These are phyloP conservation scores for Dentipellis sp. DNA, from an alignment of 768 basidiomycete species.

Conservation along the genomic window DNA sequence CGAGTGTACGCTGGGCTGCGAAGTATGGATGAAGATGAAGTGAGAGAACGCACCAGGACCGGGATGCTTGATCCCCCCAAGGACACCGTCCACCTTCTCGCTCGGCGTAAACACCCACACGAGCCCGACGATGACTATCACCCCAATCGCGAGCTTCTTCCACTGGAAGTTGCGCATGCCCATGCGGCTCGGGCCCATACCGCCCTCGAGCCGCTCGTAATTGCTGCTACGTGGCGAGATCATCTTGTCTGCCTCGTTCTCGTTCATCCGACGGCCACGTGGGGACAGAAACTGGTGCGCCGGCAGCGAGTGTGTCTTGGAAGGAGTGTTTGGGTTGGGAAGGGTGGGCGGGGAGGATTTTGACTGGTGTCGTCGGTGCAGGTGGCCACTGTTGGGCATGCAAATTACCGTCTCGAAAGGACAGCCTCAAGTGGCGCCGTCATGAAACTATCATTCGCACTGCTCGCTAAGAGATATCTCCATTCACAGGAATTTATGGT, in stretches of 20 bases:
- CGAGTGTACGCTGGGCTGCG: background rate
- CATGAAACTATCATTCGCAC: too few species aligned
- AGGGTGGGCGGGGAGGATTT: background rate
- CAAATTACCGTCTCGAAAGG: too few species aligned
- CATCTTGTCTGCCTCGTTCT: constrained; percentile 12
- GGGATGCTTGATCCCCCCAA: constrained; percentile 18
- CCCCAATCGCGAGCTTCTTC: constrained; percentile 62
- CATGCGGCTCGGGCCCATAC: constrained; percentile 39
- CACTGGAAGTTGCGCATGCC: constrained; percentile 31
- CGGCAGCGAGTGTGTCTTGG: background rate
- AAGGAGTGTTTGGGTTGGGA: background rate
- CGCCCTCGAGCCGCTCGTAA: constrained; percentile 56
- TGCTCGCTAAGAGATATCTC: too few species aligned
- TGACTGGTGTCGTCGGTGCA: background rate
- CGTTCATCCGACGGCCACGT: background rate
- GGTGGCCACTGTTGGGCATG: background rate
- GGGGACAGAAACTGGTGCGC: background rate
- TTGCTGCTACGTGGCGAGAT: constrained; percentile 31
- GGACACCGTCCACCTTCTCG: constrained; percentile 11
- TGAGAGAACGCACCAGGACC: constrained; percentile 12
- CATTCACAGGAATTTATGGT: too few species aligned
- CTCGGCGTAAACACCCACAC: constrained; percentile 64
- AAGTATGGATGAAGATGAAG: background rate
- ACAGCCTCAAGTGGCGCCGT: too few species aligned
- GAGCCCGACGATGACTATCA: constrained; percentile 42